Evolutionary conservation across 352 stramenopile genomes (phyloP).

Genomic region (Peronosclerospora sorghi): DNA sequence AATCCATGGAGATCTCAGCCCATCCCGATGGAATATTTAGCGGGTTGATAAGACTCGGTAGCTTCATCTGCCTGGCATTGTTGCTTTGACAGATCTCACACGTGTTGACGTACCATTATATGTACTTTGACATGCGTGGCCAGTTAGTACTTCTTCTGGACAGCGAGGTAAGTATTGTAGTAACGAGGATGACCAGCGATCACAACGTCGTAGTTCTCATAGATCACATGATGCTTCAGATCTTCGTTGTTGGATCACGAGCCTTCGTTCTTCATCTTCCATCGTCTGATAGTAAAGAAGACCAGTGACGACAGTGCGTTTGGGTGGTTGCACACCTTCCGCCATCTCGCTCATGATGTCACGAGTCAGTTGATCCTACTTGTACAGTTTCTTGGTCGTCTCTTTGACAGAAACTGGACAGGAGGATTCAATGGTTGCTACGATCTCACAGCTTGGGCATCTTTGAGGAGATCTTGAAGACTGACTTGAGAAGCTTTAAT

Average conservation of each 20-base stretch:
- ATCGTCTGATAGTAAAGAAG: slow-evolving; percentile 5
- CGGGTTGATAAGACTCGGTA: slow-evolving; percentile 3
- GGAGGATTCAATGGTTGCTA: neutral
- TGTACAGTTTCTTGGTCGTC: too few species aligned
- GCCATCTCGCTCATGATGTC: too few species aligned
- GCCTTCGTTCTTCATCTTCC: neutral
- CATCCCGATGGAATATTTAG: slow-evolving; percentile 2
- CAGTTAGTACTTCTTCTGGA: slow-evolving; percentile 4
- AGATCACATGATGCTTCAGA: slow-evolving; percentile 10
- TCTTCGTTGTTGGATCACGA: slow-evolving; percentile 8
- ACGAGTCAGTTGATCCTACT: too few species aligned
- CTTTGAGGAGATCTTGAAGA: neutral
- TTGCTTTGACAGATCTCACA: slow-evolving; percentile 7
- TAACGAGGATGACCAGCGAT: slow-evolving; percentile 1
- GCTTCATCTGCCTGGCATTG: slow-evolving; percentile 5
- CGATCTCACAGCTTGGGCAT: slow-evolving; percentile 1
- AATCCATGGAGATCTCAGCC: slow-evolving; percentile 8
- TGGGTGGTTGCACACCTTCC: too few species aligned
- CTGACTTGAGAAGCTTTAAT: neutral
- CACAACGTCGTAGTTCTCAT: slow-evolving; percentile 5
- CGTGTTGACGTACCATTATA: slow-evolving; percentile 9
- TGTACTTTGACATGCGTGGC: slow-evolving; percentile 7
- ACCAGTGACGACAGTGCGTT: neutral
- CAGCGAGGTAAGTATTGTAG: slow-evolving; percentile 6
- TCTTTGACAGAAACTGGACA: neutral